Base-by-base conservation (phyloP, 306 rosid species). In the Vigna nakashimae region DNA sequence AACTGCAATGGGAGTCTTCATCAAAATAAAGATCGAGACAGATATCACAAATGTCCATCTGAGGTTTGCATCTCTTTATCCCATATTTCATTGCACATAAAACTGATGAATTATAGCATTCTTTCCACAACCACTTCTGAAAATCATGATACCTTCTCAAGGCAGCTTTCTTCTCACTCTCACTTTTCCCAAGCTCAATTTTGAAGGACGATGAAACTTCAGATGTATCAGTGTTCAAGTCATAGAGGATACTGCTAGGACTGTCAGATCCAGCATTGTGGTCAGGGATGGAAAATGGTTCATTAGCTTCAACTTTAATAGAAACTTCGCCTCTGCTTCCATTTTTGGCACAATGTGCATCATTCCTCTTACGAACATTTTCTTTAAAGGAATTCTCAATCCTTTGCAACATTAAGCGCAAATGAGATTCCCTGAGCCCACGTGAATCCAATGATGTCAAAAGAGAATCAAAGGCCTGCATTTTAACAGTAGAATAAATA, bases 81-180 rank as follows among this genome's bases (percentile, higher is more conserved):
- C 90, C 97, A 75, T 74, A 86, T 79, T 92, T 91, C 79, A 69
- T 84, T 77, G 99, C 94, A 82, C 86, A 81, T 76, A 91, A 80
- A 40, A 80, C 82, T 11, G 93, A 84, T 50, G 91, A 66, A 85
- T 85, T 86, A 26, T 85, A 87, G 87, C 97, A 88, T 78, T 92
- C 98, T 74, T 89, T 90, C 96, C 92, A 91, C 83, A 86, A 75
- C 99, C 99, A 92, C 88, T 88, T 91, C 55, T 92, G 97, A 82
- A 92, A 90, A 83, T 96, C 98, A 76, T 87, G 92, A 85, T 88
- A 96, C 81, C 93, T 90, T 85, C 76, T 87, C 85, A 87, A 66
- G 73, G 97, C 87, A 82, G 91, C 88, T 76, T 79, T 86, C 87
- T 86, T 96, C 88, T 96, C 98, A 17, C 78, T 77, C 50, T 92